Evolutionary conservation across 805 yeast genomes (phyloP), one percentile per base, ranked within the genome.

Genomic region (Limtongia smithiae): DNA sequence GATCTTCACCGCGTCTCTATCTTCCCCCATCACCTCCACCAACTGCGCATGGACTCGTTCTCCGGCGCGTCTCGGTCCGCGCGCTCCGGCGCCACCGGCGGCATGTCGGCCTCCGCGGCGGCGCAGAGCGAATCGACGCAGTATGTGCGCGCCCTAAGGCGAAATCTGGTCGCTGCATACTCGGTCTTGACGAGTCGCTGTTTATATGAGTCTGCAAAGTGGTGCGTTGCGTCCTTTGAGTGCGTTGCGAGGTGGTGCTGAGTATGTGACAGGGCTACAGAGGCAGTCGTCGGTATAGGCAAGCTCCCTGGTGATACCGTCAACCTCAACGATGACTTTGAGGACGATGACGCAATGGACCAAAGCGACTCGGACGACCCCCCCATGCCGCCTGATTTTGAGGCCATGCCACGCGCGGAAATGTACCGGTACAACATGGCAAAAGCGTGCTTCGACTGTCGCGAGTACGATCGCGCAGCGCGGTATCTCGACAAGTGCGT

Each of bases 401-500:
- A 44, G 31, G 11, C 21, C 31, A 47, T 55, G 52, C 34, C 50
- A 5, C 37, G 46, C 22, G 37, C 48, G 7, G 62, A 41, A 81
- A 80, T 48, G 60, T 65, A 41, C 74, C 77, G 69, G 50, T 68
- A 84, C 24, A 56, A 78, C 14, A 69, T 87, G 24, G 96, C 91
- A 0, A 78, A 80, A 46, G 65, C 85, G 0, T 82, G 85, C 62
- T 87, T 91, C 71, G 83, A 80, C 60, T 80, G 87, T 61, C 82
- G 84, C 60, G 97, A 93, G 66, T 91, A 82, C 63, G 91, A 83
- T 49, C 69, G 97, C 24, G 85, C 90, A 48, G 79, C 84, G 3
- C 71, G 73, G 58, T 74, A 73, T 12, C 68, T 93, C 49, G 72
- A 72, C 47, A 72, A 73, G 14, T 78, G 82, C 43, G 63, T 59